Conservation (phyloP, 805 yeast genomes). For the Grigorovia jiainica region DNA sequence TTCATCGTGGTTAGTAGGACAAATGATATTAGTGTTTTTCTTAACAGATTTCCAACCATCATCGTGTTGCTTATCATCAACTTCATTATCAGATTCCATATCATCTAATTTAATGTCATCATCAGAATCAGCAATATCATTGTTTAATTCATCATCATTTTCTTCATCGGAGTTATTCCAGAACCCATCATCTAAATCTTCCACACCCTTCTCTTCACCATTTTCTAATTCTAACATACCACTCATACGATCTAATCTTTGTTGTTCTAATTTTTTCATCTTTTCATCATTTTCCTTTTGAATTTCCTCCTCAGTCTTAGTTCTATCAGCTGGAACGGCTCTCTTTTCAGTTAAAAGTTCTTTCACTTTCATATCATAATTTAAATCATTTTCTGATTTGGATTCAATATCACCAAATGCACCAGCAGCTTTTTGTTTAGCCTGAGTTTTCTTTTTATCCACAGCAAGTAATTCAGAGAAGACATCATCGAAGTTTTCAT, state of each 20-base stretch:
- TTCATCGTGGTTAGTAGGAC: constrained; percentile 43
- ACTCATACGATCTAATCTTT: constrained; percentile 63
- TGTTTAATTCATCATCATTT: constrained; percentile 25
- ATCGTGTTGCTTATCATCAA: constrained; percentile 3
- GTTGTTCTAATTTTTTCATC: constrained; percentile 54
- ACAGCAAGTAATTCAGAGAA: constrained; percentile 39
- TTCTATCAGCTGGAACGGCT: constrained; percentile 73
- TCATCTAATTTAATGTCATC: constrained; percentile 31
- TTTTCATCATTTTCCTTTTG: constrained; percentile 51
- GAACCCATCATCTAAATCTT: constrained; percentile 60
- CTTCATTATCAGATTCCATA: constrained; percentile 24
- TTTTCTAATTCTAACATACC: constrained; percentile 44
- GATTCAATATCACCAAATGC: constrained; percentile 15
- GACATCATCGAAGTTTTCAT: constrained; percentile 64
- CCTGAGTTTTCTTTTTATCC: constrained; percentile 7
- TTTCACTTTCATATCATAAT: constrained; percentile 58
- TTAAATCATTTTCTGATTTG: constrained; percentile 32
- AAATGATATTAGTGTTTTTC: constrained; percentile 23
- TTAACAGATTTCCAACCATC: background rate
- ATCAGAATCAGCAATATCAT: constrained; percentile 32
- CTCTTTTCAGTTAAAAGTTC: constrained; percentile 62
- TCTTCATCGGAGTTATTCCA: constrained; percentile 51
- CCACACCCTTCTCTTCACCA: constrained; percentile 44
- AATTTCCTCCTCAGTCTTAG: constrained; percentile 68
- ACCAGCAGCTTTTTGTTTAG: constrained; percentile 8